These are phyloP conservation scores for Auxenochlorella protothecoides DNA, from an alignment of 139 green algal genomes.

Conservation along the genomic window DNA sequence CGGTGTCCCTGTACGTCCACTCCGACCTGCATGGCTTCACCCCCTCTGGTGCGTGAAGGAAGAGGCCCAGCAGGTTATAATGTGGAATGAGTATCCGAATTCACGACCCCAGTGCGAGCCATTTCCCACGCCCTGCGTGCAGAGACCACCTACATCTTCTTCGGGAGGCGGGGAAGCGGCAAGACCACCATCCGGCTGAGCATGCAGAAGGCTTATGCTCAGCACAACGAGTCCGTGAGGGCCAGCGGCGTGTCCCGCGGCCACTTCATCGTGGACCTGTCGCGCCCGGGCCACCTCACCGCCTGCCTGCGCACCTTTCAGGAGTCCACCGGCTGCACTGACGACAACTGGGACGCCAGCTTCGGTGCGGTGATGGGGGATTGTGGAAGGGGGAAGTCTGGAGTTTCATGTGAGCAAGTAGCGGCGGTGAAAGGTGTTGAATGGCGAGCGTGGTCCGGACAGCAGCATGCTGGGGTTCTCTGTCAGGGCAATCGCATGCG, in stretches of 20 bases:
- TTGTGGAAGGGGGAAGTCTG: too few species aligned
- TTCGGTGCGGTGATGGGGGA: conserved; percentile 35
- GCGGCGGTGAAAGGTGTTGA: too few species aligned
- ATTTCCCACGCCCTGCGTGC: neutral
- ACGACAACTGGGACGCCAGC: conserved; percentile 74
- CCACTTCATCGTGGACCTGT: conserved; percentile 73
- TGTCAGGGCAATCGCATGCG: too few species aligned
- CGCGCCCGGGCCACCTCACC: conserved; percentile 64
- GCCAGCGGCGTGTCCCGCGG: conserved; percentile 36
- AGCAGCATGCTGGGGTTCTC: neutral
- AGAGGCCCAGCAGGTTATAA: too few species aligned
- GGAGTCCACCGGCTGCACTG: conserved; percentile 35
- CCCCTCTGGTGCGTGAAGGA: conserved; percentile 31
- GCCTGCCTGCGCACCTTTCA: conserved; percentile 69
- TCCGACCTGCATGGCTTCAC: conserved; percentile 64
- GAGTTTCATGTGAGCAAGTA: too few species aligned
- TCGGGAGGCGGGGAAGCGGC: conserved; percentile 50
- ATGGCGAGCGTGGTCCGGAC: too few species aligned
- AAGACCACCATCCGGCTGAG: conserved; percentile 84
- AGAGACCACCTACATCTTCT: conserved; percentile 79
- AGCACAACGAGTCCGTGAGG: conserved; percentile 44
- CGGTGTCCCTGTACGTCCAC: conserved; percentile 56
- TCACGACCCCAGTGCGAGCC: too few species aligned
- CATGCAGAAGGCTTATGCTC: conserved; percentile 59
- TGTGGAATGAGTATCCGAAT: too few species aligned